Evolutionary conservation across 2,329 filamentous ascomycete species (phyloP).

Genomic region (Pseudogymnoascus sp.): DNA sequence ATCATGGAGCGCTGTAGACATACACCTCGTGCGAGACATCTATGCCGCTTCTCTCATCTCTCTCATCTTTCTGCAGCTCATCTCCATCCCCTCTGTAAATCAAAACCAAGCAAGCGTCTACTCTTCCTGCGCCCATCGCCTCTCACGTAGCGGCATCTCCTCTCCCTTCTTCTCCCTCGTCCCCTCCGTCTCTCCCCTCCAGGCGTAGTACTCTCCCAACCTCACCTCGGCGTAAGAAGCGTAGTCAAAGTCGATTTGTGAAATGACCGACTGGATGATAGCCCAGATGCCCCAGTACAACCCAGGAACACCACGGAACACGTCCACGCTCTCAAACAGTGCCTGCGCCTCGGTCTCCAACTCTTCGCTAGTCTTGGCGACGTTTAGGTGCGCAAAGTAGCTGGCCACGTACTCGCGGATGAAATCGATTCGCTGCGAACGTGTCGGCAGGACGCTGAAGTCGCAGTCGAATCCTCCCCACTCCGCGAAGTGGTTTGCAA

Average conservation of each 20-base stretch:
- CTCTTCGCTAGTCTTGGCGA: constrained; percentile 32
- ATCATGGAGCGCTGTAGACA: constrained; percentile 2
- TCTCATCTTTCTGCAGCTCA: background rate
- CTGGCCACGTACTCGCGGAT: constrained; percentile 72
- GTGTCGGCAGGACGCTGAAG: constrained; percentile 71
- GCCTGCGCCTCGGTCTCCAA: constrained; percentile 56
- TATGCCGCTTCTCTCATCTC: constrained; percentile 1
- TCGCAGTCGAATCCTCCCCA: constrained; percentile 98
- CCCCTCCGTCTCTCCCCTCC: constrained; percentile 67
- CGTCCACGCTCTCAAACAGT: constrained; percentile 73
- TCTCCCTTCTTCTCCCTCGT: constrained; percentile 44
- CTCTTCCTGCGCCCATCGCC: constrained; percentile 52
- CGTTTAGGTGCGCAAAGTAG: constrained; percentile 52
- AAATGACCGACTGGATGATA: constrained; percentile 87
- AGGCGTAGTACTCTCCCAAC: constrained; percentile 86
- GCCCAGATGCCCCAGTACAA: constrained; percentile 94
- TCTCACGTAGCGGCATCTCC: constrained; percentile 66
- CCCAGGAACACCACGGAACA: constrained; percentile 80
- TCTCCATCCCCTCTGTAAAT: background rate
- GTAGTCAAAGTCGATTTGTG: constrained; percentile 95
- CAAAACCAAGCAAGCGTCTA: constrained; percentile 6
- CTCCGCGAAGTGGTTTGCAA: constrained; percentile 96
- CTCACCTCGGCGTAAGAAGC: constrained; percentile 79
- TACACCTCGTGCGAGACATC: background rate
- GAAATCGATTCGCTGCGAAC: constrained; percentile 68